A percentile compares a stretch with the other conserved stretches of the same genome.
phyloP scores from a whole-genome alignment of 169 alveolate genomes.

The Cryptosporidium baileyi region DNA sequence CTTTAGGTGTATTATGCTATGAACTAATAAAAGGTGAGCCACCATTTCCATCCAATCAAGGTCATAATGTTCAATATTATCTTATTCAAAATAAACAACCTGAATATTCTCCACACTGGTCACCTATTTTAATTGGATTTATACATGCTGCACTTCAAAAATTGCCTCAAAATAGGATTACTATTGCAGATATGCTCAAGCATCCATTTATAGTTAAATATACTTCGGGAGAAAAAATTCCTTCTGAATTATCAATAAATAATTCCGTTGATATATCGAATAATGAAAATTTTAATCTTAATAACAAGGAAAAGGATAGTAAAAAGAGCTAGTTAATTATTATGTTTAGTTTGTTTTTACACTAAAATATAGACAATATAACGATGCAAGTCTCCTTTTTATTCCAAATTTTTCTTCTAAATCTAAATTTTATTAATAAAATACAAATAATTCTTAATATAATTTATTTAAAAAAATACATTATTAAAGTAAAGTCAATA shows the following conservation, averaged over 20 bases:
- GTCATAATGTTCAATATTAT: slow-evolving; percentile 61
- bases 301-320: background rate
- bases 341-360: background rate
- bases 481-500: too few relatives aligned
- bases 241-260: background rate
- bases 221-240: background rate
- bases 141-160: slow-evolving; percentile 63
- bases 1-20: slow-evolving; percentile 89
- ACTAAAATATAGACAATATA: background rate
- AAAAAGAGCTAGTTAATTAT: background rate
- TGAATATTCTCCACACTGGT: slow-evolving; percentile 68
- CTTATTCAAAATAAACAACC: slow-evolving; percentile 65
- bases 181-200: slow-evolving; percentile 54
- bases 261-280: background rate
- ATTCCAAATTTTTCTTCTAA: too few relatives aligned
- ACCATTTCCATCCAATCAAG: slow-evolving; percentile 82
- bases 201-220: slow-evolving; percentile 61
- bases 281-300: background rate
- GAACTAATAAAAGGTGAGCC: slow-evolving; percentile 90
- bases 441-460: too few relatives aligned
- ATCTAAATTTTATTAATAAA: too few relatives aligned
- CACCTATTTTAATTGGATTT: slow-evolving; percentile 62
- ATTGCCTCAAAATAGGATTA: slow-evolving; percentile 59
- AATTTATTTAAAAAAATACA: too few relatives aligned
- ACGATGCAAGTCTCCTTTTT: too few relatives aligned